Evolutionary conservation across 2,329 filamentous ascomycete species (phyloP).

Genomic region (Byssothecium circinans): DNA sequence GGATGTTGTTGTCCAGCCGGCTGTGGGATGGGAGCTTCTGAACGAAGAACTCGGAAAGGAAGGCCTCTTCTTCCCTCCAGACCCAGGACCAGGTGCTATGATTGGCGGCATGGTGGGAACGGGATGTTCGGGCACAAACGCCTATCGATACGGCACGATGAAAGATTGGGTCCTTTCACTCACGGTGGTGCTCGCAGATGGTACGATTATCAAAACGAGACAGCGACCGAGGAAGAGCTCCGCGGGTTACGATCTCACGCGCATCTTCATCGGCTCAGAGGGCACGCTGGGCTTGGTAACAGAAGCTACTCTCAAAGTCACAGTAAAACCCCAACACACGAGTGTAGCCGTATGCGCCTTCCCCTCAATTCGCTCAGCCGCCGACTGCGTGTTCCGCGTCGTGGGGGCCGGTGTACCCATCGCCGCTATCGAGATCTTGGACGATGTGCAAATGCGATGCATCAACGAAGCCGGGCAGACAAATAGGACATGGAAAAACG

Average conservation of each 20-base stretch:
- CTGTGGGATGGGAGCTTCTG: constrained; percentile 81
- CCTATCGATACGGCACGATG: constrained; percentile 93
- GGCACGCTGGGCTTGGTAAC: constrained; percentile 90
- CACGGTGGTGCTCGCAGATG: constrained; percentile 87
- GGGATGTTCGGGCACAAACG: constrained; percentile 79
- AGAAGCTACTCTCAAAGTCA: constrained; percentile 85
- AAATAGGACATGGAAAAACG: constrained; percentile 67
- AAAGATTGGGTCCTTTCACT: constrained; percentile 87
- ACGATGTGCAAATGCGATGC: constrained; percentile 84
- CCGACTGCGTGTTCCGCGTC: constrained; percentile 76
- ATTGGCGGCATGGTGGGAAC: constrained; percentile 88
- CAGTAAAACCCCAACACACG: constrained; percentile 75
- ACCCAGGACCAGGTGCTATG: constrained; percentile 87
- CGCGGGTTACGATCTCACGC: constrained; percentile 88
- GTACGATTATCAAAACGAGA: constrained; percentile 84
- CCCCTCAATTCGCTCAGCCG: constrained; percentile 67
- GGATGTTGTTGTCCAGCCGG: constrained; percentile 62
- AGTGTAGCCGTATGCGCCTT: constrained; percentile 77
- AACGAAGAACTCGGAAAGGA: constrained; percentile 74
- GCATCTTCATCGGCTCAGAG: constrained; percentile 87
- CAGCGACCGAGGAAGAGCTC: constrained; percentile 87
- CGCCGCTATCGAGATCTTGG: constrained; percentile 88
- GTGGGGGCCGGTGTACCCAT: constrained; percentile 81
- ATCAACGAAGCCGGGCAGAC: constrained; percentile 69
- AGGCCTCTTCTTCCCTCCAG: constrained; percentile 87